Evolutionary conservation across 306 rosid genomes (phyloP), one percentile per base, ranked within the genome.

Genomic region (Prosopis cineraria): DNA sequence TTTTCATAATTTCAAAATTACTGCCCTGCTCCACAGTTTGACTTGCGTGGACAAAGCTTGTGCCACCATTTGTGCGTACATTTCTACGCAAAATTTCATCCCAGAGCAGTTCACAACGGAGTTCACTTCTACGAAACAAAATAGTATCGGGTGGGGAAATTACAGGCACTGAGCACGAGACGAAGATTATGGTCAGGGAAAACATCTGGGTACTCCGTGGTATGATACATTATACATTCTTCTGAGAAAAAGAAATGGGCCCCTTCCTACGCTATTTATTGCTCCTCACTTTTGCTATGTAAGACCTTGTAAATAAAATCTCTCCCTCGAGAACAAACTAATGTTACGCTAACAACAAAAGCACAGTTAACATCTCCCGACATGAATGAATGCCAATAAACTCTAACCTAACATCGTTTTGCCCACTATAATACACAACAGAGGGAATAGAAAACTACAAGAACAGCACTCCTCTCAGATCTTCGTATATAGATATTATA

Each of bases 391-490:
- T 29, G 58, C 25, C 14, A 43, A 24, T 22, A 27, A 69, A 44
- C 39, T 43, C 14, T 24, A 16, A 43, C 71, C 80, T 48, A 33
- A n/a, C 40, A 43, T 69, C n/a, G 41, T 36, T 62, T 62, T 40
- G 77, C 29, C 43, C 36, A 44, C 59, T 41, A 58, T 59, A 6
- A 50, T 78, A 79, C 70, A 79, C 76, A 7, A 36, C 9, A 17
- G n/a, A 6, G 0, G 72, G 80, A 79, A 53, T 30, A 2, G 3
- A 53, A 50, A 60, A 24, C 30, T 34, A 65, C 29, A 16, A 62
- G 70, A 78, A 59, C 60, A n/a, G 50, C 48, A 72, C 66, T 63
- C 36, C 60, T 56, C 53, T 77, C 77, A 80, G 43, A 72, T 55
- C 45, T 12, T 36, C 17, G 10, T 55, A 13, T 27, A 73, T 37